Conservation (phyloP, 345 rosid species). For the Anacardium occidentale region DNA sequence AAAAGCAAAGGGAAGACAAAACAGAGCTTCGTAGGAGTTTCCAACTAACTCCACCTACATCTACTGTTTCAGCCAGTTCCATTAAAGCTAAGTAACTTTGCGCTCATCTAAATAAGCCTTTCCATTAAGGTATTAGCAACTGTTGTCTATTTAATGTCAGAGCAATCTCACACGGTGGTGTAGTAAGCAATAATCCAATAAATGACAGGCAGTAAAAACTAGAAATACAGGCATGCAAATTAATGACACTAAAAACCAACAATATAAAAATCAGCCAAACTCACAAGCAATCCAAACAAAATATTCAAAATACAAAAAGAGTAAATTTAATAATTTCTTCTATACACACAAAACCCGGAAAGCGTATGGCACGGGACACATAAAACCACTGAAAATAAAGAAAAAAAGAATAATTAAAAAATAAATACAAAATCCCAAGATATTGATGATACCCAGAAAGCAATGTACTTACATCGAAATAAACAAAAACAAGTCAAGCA, state of each 20-base stretch:
- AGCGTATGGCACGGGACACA: background rate
- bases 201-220: conserved; percentile 2
- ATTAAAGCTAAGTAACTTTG: conserved; percentile 6
- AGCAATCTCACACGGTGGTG: background rate
- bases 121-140: background rate
- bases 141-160: background rate
- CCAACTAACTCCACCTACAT: background rate
- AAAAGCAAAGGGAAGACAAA: conserved; percentile 10
- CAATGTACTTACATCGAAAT: background rate
- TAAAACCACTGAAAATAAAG: background rate
- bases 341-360: background rate
- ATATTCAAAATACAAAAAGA: background rate
- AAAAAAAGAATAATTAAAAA: background rate
- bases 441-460: conserved; percentile 1
- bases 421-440: conserved; percentile 11
- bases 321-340: background rate
- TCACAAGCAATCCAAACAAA: background rate
- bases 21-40: conserved; percentile 3
- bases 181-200: conserved; percentile 7
- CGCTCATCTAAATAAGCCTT: background rate
- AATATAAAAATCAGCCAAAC: background rate
- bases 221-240: background rate
- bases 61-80: conserved; percentile 8
- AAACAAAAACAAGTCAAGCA: conserved; percentile 8
- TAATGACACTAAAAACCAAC: background rate